Base-by-base conservation (phyloP, 2,329 filamentous ascomycete genomes). In the Trichoderma simmonsii region DNA sequence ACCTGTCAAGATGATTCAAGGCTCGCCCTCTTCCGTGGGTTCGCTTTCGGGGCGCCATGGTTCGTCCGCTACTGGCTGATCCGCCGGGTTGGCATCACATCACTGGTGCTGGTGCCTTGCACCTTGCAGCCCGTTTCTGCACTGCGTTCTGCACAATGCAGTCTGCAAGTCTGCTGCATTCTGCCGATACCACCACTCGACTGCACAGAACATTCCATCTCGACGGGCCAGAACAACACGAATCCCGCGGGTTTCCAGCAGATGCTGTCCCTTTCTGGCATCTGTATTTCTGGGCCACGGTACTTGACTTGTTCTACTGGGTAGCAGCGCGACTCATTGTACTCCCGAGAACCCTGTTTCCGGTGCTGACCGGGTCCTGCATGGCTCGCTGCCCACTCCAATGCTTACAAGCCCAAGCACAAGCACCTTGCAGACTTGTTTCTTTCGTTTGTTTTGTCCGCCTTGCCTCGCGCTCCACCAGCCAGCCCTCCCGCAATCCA, bases 401-500 rank as follows among this genome's bases (percentile, higher is more conserved):
- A 65, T 67, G 54, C 30, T 57, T 26, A 36, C 28, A 39, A 39
- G 36, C 36, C 2, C 39, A 4, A 56, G 64, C 21, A 67, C 48
- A 26, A 32, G 64, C 48, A 66, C 32, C 18, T 39, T 54, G 39
- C 43, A n/a, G 28, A 62, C 32, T 36, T 61, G 26, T 34, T 67
- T 51, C 51, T 71, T 63, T 57, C 56, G 24, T 60, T 32, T 60
- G 28, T 34, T 34, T 60, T 60, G 30, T 60, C 62, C 62, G 69
- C 69, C 69, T 65, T 71, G 61, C 70, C 63, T 67, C 21, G 54
- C 39, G 56, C 70, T 62, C 63, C 70, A 71, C 70, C 63, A 30
- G 63, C 70, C 70, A 65, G 57, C 56, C 70, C 70, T 61, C 56
- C 70, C 69, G 69, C 69, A 71, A 71, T 59, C 61, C 69, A 71